These are phyloP conservation scores for Geosiphon pyriformis DNA, from an alignment of 192 early-diverging fungal species.

Conservation along the genomic window DNA sequence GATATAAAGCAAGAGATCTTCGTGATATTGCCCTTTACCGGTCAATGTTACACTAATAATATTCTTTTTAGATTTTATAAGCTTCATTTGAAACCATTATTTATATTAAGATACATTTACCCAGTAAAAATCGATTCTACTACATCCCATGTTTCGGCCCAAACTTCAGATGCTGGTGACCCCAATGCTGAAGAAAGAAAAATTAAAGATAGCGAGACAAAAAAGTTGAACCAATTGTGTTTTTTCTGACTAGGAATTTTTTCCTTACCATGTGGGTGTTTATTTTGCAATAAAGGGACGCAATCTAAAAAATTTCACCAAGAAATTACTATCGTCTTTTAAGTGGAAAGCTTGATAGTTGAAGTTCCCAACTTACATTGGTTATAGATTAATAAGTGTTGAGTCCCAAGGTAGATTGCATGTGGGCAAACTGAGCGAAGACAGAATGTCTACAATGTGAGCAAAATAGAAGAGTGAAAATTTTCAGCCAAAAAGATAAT, in stretches of 20 bases:
- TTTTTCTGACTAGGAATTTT: background rate
- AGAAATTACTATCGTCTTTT: background rate
- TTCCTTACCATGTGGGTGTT: conserved; percentile 34
- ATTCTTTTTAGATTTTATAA: background rate
- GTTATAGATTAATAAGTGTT: conserved; percentile 12
- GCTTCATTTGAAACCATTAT: background rate
- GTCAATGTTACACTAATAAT: conserved; percentile 10
- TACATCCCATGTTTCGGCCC: conserved; percentile 33
- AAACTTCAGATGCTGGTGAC: conserved; percentile 22
- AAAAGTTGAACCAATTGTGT: background rate
- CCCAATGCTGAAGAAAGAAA: conserved; percentile 30
- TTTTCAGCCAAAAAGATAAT: background rate
- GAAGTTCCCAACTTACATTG: background rate
- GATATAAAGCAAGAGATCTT: conserved; percentile 1
- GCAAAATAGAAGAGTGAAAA: background rate
- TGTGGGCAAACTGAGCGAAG: conserved; percentile 6
- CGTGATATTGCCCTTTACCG: conserved; percentile 5
- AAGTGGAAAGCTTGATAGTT: background rate
- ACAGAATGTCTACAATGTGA: conserved; percentile 4
- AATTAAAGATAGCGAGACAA: background rate
- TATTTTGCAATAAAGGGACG: conserved; percentile 34
- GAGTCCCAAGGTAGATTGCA: background rate
- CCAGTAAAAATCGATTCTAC: conserved; percentile 26
- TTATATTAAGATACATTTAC: conserved; percentile 19
- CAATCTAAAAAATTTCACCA: background rate